phyloP scores from a whole-genome alignment of 495 filamentous ascomycete genomes.

The Usnea hakonensis region DNA sequence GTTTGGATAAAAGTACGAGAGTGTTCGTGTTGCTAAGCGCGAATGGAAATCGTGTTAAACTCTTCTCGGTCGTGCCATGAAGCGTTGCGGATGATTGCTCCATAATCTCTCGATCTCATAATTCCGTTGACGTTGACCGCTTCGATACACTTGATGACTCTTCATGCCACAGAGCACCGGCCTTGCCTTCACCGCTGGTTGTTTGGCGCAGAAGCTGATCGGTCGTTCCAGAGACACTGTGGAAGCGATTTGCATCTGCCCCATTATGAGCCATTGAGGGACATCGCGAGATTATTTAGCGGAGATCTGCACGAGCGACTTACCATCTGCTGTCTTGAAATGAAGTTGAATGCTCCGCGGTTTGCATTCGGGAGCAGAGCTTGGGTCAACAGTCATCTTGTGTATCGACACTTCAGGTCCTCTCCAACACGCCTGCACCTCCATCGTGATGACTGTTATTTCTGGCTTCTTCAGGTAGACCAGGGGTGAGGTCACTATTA shows the following conservation, averaged over 20 bases:
- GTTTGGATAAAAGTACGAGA: background rate
- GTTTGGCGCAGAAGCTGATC: background rate
- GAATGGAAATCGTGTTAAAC: background rate
- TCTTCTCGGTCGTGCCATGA: background rate
- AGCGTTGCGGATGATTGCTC: background rate
- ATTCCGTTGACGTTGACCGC: too few species aligned
- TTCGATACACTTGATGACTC: background rate
- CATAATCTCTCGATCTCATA: background rate
- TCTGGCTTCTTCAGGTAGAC: background rate
- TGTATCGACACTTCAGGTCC: background rate
- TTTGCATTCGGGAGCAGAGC: background rate
- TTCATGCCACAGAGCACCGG: background rate
- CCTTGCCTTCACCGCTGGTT: background rate
- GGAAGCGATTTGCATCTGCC: background rate
- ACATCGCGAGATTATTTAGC: background rate
- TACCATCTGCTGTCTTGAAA: background rate
- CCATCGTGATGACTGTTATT: background rate
- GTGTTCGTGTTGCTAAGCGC: background rate
- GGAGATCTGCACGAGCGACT: background rate
- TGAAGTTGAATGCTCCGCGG: background rate
- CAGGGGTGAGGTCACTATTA: background rate
- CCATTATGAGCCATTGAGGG: background rate
- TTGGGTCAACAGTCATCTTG: background rate
- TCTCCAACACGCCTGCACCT: background rate
- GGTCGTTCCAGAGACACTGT: background rate